Conservation (phyloP, 2,329 filamentous ascomycete species). For the Amesomyces nigricolor region DNA sequence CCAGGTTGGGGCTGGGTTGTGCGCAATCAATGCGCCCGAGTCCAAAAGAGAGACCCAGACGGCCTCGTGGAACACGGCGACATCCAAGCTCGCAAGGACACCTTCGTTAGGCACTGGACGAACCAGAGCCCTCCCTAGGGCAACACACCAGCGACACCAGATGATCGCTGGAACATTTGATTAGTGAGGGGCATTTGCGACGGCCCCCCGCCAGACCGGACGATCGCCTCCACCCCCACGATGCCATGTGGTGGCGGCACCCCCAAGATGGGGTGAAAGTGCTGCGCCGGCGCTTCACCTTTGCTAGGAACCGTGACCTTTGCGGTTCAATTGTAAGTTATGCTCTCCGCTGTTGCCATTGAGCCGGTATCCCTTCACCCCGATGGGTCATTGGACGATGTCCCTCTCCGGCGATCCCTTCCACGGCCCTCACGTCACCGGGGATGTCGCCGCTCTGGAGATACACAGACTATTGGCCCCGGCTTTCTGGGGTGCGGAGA, state of each 20-base stretch:
- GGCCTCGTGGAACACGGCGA: not conserved
- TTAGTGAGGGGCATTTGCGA: no score
- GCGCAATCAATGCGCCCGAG: not conserved
- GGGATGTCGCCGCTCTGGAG: not conserved
- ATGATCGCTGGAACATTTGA: not conserved
- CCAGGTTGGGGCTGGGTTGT: not conserved
- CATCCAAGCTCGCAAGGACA: conserved; percentile 5
- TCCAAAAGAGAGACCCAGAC: not conserved
- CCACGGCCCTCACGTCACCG: not conserved
- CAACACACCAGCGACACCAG: not conserved
- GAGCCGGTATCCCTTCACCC: conserved; percentile 12
- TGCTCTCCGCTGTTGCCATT: conserved; percentile 1
- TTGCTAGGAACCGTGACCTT: not conserved
- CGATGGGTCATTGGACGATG: not conserved
- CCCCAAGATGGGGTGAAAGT: not conserved
- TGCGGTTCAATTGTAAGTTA: not conserved
- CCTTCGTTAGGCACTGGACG: not conserved
- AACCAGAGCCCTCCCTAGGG: not conserved
- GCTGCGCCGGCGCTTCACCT: not conserved
- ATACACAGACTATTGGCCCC: not conserved
- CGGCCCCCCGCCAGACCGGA: not conserved
- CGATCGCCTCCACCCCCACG: not conserved
- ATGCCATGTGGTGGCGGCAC: not conserved
- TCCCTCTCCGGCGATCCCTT: conserved; percentile 1
- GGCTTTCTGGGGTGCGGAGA: not conserved